phyloP scores from a whole-genome alignment of 1,284 basidiomycete species.

The Phellinidium pouzarii region DNA sequence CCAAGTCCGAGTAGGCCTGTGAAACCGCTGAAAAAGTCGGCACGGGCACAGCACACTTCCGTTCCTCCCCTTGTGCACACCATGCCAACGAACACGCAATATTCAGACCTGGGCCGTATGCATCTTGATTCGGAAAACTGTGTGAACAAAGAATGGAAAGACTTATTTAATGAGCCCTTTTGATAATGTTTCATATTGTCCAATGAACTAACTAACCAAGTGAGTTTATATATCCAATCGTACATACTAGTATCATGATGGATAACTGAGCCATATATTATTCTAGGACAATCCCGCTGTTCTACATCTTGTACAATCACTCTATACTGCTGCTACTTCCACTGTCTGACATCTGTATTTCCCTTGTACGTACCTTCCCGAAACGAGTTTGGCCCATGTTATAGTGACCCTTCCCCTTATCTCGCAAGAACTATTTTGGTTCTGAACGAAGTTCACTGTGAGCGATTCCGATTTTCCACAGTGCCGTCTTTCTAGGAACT shows the following conservation, averaged over 20 bases:
- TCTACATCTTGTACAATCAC: background rate
- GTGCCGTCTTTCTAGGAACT: background rate
- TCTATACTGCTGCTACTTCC: background rate
- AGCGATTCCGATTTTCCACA: background rate
- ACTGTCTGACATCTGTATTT: background rate
- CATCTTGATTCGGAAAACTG: background rate
- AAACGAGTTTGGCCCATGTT: background rate
- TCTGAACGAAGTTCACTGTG: background rate
- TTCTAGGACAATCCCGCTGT: too few species aligned
- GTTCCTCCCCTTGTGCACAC: background rate
- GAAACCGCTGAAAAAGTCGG: slow-evolving; percentile 13
- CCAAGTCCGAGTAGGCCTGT: slow-evolving; percentile 15
- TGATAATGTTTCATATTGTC: slow-evolving; percentile 4
- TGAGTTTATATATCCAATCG: background rate
- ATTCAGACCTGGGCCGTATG: background rate
- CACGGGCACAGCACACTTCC: background rate
- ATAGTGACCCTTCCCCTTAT: background rate
- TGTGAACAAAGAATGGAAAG: background rate
- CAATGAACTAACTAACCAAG: background rate
- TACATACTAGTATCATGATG: too few species aligned
- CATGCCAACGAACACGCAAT: background rate
- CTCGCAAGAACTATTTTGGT: background rate
- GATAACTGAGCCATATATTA: background rate
- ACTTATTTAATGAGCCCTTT: slow-evolving; percentile 14
- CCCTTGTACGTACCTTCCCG: background rate